phyloP scores from a whole-genome alignment of 371 early-diverging fungal genomes.

The Circinella minor region DNA sequence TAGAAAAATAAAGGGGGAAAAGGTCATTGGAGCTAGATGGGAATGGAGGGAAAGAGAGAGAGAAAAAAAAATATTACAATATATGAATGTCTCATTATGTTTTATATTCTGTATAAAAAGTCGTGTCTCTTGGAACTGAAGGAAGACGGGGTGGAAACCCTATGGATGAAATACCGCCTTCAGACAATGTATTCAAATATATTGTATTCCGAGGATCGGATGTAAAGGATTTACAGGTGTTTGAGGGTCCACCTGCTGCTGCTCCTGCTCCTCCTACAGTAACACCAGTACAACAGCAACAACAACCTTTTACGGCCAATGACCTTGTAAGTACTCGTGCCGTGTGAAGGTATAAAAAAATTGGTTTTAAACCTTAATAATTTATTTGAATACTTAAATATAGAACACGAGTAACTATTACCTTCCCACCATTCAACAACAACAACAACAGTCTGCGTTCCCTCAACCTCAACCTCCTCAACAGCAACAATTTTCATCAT shows the following conservation, averaged over 20 bases:
- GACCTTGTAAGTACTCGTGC: neutral
- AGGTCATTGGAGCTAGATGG: neutral
- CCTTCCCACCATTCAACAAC: neutral
- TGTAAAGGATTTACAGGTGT: slow-evolving; percentile 86
- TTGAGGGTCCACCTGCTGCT: slow-evolving; percentile 52
- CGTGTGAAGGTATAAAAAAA: no score
- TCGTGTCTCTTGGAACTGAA: slow-evolving; percentile 78
- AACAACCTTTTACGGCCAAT: neutral
- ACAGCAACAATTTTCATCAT: slow-evolving; percentile 3
- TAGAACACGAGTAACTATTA: neutral
- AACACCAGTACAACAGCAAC: neutral
- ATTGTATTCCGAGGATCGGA: slow-evolving; percentile 92
- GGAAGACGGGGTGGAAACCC: slow-evolving; percentile 71
- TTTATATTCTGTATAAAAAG: slow-evolving; percentile 28
- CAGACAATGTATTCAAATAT: slow-evolving; percentile 78
- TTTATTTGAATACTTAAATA: neutral
- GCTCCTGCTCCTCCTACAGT: neutral
- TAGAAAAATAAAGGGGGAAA: neutral
- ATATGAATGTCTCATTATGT: neutral
- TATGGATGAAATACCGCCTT: slow-evolving; percentile 75
- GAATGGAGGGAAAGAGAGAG: no score
- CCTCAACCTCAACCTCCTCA: slow-evolving; percentile 2
- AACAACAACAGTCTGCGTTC: neutral
- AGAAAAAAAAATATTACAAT: no score
- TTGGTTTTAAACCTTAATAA: neutral